Evolutionary conservation across 768 basidiomycete genomes (phyloP).

Genomic region (Lentinula aciculospora): DNA sequence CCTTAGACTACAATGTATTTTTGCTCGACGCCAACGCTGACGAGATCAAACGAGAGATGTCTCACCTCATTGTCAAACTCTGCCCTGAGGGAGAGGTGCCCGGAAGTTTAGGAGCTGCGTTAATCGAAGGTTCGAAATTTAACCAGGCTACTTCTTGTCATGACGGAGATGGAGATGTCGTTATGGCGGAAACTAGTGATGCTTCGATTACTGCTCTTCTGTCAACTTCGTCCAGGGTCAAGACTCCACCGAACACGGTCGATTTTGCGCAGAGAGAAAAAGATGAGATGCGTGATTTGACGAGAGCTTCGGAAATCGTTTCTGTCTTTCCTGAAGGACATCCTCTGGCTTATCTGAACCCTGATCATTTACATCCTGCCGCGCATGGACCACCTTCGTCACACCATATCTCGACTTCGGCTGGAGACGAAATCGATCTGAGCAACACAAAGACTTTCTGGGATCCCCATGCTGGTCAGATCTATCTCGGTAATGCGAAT

Average conservation of each 20-base stretch:
- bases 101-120: conserved; percentile 5
- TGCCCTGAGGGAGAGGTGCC: conserved; percentile 27
- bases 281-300: conserved; percentile 88
- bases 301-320: conserved; percentile 75
- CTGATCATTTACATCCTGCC: conserved; percentile 7
- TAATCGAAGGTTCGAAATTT: not conserved
- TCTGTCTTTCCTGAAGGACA: conserved; percentile 28
- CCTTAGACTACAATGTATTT: conserved; percentile 69
- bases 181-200: conserved; percentile 3
- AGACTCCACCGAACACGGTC: conserved; percentile 49
- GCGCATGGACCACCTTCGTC: conserved; percentile 1
- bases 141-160: not conserved
- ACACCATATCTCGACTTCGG: not conserved
- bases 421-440: conserved; percentile 15
- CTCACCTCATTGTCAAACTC: conserved; percentile 49
- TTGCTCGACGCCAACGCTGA: conserved; percentile 56
- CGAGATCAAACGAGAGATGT: conserved; percentile 36
- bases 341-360: not conserved
- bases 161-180: conserved; percentile 15
- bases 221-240: conserved; percentile 3
- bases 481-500: conserved; percentile 77
- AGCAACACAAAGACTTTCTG: conserved; percentile 36
- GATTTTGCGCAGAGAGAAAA: conserved; percentile 81
- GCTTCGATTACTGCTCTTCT: conserved; percentile 4
- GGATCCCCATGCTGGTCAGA: conserved; percentile 57